A percentile compares a stretch with the other conserved stretches of the same genome.
Evolutionary conservation across 495 filamentous ascomycete species (phyloP).

Genomic region (Podospora fimiseda): DNA sequence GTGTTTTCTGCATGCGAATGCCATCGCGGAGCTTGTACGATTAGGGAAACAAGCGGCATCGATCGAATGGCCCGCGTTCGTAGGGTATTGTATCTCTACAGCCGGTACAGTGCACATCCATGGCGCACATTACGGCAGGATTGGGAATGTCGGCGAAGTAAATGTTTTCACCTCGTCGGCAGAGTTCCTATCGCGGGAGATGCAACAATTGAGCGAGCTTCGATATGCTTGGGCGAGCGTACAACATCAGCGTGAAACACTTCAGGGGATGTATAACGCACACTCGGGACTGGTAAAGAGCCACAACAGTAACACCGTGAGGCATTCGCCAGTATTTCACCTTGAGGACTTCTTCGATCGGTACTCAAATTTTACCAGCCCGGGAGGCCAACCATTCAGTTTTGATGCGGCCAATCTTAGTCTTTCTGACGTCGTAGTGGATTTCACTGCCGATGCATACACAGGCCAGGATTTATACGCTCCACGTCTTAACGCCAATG

Average conservation of each 20-base stretch:
- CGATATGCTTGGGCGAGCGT: conserved; percentile 69
- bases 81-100: conserved; percentile 74
- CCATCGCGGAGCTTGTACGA: conserved; percentile 76
- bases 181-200: conserved; percentile 67
- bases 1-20: conserved; percentile 81
- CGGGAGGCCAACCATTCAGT: conserved; percentile 36
- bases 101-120: conserved; percentile 83
- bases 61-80: conserved; percentile 77
- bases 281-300: conserved; percentile 70
- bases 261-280: conserved; percentile 64
- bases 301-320: conserved; percentile 48
- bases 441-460: conserved; percentile 43
- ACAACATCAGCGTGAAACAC: conserved; percentile 69
- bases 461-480: conserved; percentile 38
- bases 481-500: conserved; percentile 20
- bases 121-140: conserved; percentile 66
- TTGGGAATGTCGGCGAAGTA: conserved; percentile 55
- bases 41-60: conserved; percentile 58
- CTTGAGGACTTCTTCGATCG: conserved; percentile 83
- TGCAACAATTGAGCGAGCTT: conserved; percentile 69
- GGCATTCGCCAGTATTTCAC: conserved; percentile 72
- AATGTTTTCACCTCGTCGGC: conserved; percentile 47
- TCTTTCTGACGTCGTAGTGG: conserved; percentile 48
- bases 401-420: conserved; percentile 48
- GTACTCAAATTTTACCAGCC: conserved; percentile 48